Percentiles rank a stretch among this genome's conserved stretches.
phyloP scores from a whole-genome alignment of 2,329 filamentous ascomycete genomes.

The Knufia petricola region DNA sequence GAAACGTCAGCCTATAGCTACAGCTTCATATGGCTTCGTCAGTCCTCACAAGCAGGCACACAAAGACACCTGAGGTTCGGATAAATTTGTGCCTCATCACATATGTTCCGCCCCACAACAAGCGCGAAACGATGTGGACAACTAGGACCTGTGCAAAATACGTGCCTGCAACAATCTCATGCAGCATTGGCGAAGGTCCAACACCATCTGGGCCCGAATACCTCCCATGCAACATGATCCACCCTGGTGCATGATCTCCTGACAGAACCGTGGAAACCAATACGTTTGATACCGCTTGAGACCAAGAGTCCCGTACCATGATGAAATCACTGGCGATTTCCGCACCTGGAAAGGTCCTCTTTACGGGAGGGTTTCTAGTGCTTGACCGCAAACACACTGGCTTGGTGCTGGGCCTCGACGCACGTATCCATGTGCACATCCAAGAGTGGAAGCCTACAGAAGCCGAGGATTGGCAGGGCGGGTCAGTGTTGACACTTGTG shows the following conservation, averaged over 20 bases:
- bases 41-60: no score
- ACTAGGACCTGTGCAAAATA: no score
- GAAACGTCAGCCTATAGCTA: no score
- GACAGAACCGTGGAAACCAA: not conserved
- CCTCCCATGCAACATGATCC: no score
- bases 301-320: not conserved
- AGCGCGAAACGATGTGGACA: no score
- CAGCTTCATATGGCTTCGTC: no score
- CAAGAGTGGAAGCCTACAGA: constrained; percentile 28
- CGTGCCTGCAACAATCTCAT: no score
- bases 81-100: no score
- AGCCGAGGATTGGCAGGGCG: not conserved
- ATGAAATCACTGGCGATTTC: constrained; percentile 53
- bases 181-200: no score
- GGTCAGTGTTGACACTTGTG: constrained; percentile 54
- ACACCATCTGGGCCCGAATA: no score
- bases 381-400: constrained; percentile 80
- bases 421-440: constrained; percentile 54
- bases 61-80: no score
- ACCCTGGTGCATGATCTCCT: not conserved
- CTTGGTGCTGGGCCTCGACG: constrained; percentile 55
- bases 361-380: constrained; percentile 90
- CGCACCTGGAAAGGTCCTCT: constrained; percentile 89
- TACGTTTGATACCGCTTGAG: not conserved
- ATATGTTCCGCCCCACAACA: no score